phyloP scores from a whole-genome alignment of 352 stramenopile genomes.

The Bremia lactucae region DNA sequence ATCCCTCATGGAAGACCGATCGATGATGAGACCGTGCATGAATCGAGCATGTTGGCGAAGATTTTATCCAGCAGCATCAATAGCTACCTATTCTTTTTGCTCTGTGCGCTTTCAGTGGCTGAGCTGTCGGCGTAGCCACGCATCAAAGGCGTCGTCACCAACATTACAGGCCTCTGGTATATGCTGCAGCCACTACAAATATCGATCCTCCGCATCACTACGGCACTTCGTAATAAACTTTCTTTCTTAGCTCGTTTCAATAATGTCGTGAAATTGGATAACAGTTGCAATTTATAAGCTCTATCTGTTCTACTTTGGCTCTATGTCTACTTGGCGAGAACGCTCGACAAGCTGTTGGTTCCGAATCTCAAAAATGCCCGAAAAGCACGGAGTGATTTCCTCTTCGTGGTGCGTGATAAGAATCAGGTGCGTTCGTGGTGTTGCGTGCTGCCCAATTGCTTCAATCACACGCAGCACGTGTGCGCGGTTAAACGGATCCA shows the following conservation, averaged over 20 bases:
- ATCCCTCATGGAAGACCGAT: slow-evolving; percentile 11
- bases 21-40: background rate
- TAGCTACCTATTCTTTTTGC: slow-evolving; percentile 16
- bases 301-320: slow-evolving; percentile 4
- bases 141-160: slow-evolving; percentile 10
- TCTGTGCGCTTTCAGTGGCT: slow-evolving; percentile 18
- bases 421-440: slow-evolving; percentile 49
- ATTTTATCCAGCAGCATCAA: background rate
- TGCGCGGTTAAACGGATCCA: slow-evolving; percentile 79
- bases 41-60: slow-evolving; percentile 3
- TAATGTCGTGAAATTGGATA: background rate
- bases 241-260: background rate
- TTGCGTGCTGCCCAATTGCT: slow-evolving; percentile 45
- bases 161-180: slow-evolving; percentile 4
- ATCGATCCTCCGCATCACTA: slow-evolving; percentile 5
- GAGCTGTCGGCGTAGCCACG: slow-evolving; percentile 6
- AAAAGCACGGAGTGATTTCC: slow-evolving; percentile 79
- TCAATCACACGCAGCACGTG: slow-evolving; percentile 72
- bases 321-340: slow-evolving; percentile 1
- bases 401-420: slow-evolving; percentile 90
- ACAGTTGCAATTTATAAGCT: background rate
- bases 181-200: background rate
- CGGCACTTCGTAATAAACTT: slow-evolving; percentile 9
- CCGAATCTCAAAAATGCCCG: slow-evolving; percentile 72
- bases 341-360: slow-evolving; percentile 44